These are phyloP conservation scores for Quercus rubra DNA, from an alignment of 306 rosid species.

Conservation along the genomic window DNA sequence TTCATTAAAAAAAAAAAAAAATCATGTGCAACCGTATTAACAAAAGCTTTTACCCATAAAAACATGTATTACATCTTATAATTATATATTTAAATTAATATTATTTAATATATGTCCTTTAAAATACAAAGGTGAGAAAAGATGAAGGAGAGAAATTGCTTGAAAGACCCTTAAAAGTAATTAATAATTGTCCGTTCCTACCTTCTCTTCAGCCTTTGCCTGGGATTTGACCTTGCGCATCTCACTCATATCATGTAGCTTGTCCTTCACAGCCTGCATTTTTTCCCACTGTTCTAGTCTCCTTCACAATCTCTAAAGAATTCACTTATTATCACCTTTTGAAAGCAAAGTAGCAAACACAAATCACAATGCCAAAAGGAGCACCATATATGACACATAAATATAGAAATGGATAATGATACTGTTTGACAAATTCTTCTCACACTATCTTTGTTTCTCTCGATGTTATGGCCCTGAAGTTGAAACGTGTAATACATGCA, in stretches of 20 bases:
- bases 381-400: not conserved
- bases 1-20: too few species aligned
- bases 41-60: too few species aligned
- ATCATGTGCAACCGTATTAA: too few species aligned
- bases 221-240: conserved; percentile 62
- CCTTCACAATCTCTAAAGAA: not conserved
- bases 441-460: not conserved
- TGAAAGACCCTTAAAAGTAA: too few species aligned
- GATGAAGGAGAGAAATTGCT: too few species aligned
- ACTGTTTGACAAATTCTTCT: not conserved
- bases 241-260: conserved; percentile 43
- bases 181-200: not conserved
- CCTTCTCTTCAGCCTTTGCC: conserved; percentile 74
- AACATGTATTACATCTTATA: too few species aligned
- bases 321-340: not conserved
- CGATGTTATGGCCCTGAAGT: not conserved
- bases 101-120: too few species aligned
- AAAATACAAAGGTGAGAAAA: too few species aligned
- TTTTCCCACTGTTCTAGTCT: not conserved
- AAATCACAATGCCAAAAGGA: too few species aligned
- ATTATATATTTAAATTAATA: too few species aligned
- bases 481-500: not conserved
- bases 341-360: not conserved
- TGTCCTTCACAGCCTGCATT: conserved; percentile 81
- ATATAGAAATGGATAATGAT: not conserved